Conservation (phyloP, 2,329 filamentous ascomycete genomes). For the Ophiostoma populinum region DNA sequence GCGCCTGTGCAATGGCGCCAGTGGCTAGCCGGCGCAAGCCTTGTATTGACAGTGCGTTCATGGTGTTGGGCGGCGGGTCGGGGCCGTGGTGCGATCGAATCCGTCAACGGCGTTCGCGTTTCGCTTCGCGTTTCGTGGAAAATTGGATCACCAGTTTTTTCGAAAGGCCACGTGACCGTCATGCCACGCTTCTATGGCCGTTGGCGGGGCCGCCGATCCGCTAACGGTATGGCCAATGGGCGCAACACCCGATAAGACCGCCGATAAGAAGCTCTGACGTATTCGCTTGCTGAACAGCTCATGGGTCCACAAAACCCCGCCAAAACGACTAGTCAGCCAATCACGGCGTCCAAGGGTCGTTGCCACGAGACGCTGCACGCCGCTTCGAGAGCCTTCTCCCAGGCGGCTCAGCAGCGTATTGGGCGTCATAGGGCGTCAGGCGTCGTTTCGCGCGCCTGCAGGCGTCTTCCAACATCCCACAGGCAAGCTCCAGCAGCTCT, state of each 20-base stretch:
- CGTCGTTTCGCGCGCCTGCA: background rate
- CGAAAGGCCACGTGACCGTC: no score
- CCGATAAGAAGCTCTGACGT: background rate
- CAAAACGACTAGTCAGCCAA: background rate
- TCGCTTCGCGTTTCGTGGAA: no score
- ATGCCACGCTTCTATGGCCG: no score
- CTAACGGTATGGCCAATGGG: no score
- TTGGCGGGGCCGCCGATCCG: no score
- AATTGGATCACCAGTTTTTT: no score
- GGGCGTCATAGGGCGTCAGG: no score
- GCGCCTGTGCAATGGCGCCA: no score
- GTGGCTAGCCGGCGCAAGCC: conserved; percentile 21
- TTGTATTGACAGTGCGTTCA: conserved; percentile 10
- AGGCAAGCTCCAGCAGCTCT: background rate
- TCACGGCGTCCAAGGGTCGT: background rate
- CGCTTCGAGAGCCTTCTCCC: conserved; percentile 10
- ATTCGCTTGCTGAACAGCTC: background rate
- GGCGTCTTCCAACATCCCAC: background rate
- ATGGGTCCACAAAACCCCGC: conserved; percentile 1
- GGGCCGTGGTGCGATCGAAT: background rate
- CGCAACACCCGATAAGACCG: background rate
- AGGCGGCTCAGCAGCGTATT: no score
- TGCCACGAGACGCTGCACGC: background rate
- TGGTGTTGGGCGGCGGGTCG: conserved; percentile 3
- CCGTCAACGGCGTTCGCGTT: no score